Base-by-base conservation (phyloP, 306 rosid genomes). In the Parietaria judaica region DNA sequence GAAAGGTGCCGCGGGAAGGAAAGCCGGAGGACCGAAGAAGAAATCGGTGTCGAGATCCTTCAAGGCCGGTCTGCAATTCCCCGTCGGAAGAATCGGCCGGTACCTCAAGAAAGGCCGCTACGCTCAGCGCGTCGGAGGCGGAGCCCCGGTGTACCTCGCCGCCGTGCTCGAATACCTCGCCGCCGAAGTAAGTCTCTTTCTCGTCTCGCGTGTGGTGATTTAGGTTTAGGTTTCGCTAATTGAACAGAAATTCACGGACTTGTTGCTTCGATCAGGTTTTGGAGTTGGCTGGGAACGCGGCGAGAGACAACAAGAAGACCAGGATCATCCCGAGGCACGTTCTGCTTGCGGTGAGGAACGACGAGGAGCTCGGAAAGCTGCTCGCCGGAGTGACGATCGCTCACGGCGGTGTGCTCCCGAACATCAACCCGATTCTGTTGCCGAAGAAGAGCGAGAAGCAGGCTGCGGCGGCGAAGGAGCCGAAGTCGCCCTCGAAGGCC, bases 261-360 rank as follows among this genome's bases (percentile, higher is more conserved):
- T 37, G 34, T n/a, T 46, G 56, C 11, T 14, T 37, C 50, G n/a
- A 51, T 9, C 11, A 89, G 95, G 92, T 89, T 23, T 68, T 89
- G 72, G 95, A 89, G 35, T 75, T 89, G 73, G 97, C 97, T 48
- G 97, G 97, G 60, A 89, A 89, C 74, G 97, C 97, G 1, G 97
- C 97, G 2, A 67, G 97, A 5, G 97, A 89, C 43, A 89, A 86
- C 79, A 86, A 89, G 80, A 89, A 86, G 79, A 89, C 71, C 5
- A 82, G 92, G 63, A 86, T 89, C 2, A 84, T 79, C 1, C 95
- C 97, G 0, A 75, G 95, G 66, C 97, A 89, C 39, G 75, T 89
- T 3, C 51, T 89, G 13, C 45, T 89, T 7, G 97, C 97, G 0
- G 80, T 89, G 60, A 89, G 95, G 72, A 89, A 86, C 8, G 97